A percentile compares a stretch with the other conserved stretches of the same genome.
Conservation (phyloP, 1,139 yeast genomes). For the Saccharomyces pastorianus region DNA sequence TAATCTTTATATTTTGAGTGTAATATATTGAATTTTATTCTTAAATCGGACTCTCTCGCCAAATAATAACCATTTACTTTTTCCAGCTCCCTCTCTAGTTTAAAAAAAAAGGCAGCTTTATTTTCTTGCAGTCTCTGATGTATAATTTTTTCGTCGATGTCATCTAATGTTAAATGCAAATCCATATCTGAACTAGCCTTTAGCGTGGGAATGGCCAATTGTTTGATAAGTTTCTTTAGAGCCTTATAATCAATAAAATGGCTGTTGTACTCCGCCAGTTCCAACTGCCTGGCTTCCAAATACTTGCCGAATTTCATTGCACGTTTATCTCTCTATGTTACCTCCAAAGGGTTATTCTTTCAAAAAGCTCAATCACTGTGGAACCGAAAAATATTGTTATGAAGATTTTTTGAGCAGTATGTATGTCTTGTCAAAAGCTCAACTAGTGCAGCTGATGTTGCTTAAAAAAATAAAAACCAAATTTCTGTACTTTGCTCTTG, state of each 20-base stretch:
- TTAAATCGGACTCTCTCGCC: conserved; percentile 81
- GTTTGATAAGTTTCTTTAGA: conserved; percentile 63
- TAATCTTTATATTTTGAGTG: conserved; percentile 64
- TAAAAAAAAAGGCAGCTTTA: conserved; percentile 87
- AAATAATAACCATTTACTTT: conserved; percentile 85
- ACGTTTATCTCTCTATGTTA: not conserved
- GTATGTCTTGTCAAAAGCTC: not conserved
- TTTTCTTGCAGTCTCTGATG: conserved; percentile 74
- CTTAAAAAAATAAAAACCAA: not conserved
- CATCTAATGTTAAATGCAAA: conserved; percentile 12
- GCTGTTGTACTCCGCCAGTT: conserved; percentile 88
- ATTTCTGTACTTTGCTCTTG: not conserved
- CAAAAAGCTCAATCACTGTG: not conserved
- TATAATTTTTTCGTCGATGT: conserved; percentile 25
- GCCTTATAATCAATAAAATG: conserved; percentile 93
- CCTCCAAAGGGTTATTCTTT: not conserved
- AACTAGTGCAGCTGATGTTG: not conserved
- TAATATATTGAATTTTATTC: conserved; percentile 68
- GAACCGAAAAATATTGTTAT: not conserved
- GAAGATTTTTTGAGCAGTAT: not conserved
- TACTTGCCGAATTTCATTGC: conserved; percentile 85
- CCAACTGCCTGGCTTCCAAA: conserved; percentile 87
- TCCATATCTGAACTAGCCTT: conserved; percentile 1
- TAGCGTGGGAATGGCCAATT: conserved; percentile 29
- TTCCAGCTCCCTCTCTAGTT: conserved; percentile 87